Conservation (phyloP, 352 stramenopile species). For the Globisporangium takayamanum region DNA sequence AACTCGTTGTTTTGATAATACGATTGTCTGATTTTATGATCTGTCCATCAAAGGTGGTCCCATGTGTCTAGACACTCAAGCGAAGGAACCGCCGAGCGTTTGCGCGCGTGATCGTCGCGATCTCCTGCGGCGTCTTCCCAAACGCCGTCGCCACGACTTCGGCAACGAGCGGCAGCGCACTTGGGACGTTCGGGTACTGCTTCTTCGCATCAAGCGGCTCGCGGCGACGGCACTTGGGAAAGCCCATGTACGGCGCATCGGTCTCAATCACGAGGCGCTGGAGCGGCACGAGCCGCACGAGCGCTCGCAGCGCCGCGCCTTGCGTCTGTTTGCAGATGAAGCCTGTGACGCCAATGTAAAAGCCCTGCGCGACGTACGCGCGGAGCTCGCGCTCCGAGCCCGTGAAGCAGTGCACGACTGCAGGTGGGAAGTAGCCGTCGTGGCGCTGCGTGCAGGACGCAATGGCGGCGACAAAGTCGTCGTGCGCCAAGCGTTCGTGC, state of each 20-base stretch:
- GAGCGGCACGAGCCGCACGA: constrained; percentile 57
- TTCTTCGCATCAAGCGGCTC: constrained; percentile 38
- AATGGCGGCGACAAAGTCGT: constrained; percentile 69
- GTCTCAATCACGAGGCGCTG: constrained; percentile 88
- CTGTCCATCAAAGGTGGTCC: background rate
- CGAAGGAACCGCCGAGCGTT: constrained; percentile 74
- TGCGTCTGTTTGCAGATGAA: constrained; percentile 85
- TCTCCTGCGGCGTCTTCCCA: constrained; percentile 33
- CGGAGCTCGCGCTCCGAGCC: constrained; percentile 61
- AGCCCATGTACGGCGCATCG: constrained; percentile 90
- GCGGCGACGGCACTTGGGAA: constrained; percentile 47
- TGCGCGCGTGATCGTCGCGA: constrained; percentile 48
- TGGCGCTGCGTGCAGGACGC: constrained; percentile 33
- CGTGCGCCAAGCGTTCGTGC: constrained; percentile 72
- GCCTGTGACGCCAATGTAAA: constrained; percentile 89
- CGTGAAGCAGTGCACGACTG: constrained; percentile 91
- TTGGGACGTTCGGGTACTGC: constrained; percentile 79
- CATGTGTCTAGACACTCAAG: constrained; percentile 16
- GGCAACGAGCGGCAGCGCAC: constrained; percentile 48
- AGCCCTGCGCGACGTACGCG: constrained; percentile 70
- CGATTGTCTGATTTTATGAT: background rate
- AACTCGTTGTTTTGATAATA: too few species aligned
- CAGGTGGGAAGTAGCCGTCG: constrained; percentile 36
- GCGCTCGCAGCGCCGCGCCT: constrained; percentile 40
- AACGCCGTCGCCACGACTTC: constrained; percentile 50